phyloP scores from a whole-genome alignment of 2,329 filamentous ascomycete genomes.

The Fusarium armeniacum region DNA sequence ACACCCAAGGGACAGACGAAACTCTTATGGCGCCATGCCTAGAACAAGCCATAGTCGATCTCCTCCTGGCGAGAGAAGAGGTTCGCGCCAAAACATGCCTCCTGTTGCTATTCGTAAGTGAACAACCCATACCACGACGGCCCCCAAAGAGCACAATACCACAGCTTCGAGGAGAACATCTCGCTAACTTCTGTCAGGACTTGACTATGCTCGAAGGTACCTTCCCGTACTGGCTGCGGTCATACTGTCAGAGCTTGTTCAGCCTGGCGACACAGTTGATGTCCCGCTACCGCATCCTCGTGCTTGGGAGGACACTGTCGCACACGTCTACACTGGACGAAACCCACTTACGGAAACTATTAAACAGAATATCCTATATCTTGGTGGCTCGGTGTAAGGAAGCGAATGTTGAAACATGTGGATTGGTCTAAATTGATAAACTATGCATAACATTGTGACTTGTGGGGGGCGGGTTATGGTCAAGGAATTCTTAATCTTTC shows the following conservation, averaged over 20 bases:
- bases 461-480: background rate
- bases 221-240: constrained; percentile 69
- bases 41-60: background rate
- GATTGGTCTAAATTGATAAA: background rate
- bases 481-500: background rate
- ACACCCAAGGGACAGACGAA: constrained; percentile 22
- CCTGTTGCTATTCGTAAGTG: constrained; percentile 48
- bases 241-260: constrained; percentile 67
- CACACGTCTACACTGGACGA: constrained; percentile 67
- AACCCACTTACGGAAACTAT: constrained; percentile 61
- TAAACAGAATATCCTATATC: constrained; percentile 66
- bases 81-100: constrained; percentile 20
- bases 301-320: constrained; percentile 68
- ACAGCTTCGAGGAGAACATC: background rate
- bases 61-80: constrained; percentile 26
- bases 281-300: constrained; percentile 70
- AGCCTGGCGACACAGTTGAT: constrained; percentile 67
- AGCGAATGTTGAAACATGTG: background rate
- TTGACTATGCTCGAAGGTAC: constrained; percentile 52
- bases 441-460: background rate
- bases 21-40: constrained; percentile 29
- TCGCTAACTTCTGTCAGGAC: constrained; percentile 44
- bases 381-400: constrained; percentile 64
- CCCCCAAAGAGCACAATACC: background rate
- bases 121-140: no score